Base-by-base conservation (phyloP, 2,329 filamentous ascomycete genomes). In the Cordyceps militaris region DNA sequence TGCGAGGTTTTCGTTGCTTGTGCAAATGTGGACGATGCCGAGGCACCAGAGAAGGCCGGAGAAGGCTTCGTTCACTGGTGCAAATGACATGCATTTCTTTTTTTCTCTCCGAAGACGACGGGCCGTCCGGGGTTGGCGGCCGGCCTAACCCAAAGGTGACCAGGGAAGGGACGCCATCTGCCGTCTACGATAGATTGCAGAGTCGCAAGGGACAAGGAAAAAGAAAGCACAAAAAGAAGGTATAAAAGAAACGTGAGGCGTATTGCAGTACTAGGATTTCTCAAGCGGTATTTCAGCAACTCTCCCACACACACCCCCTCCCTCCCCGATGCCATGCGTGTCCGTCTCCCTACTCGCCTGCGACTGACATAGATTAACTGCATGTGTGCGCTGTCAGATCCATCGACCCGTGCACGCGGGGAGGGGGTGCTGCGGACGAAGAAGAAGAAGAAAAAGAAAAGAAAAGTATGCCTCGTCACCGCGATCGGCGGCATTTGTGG, bases 341-440 rank as follows among this genome's bases (percentile, higher is more conserved):
- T 13, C 13, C 32, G 32, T 9, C 3, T 13, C 10, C n/a, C 34
- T 26, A 19, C 19, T 44, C 30, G n/a, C 38, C 11, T 40, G 21
- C 43, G 28, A 34, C 30, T 13, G 30, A n/a, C n/a, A 30, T 23
- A 16, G n/a, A 49, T 34, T 34, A 49, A 21, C 32, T 38, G 32
- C 32, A 51, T 38, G 23, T 38, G 34, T 51, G 48, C 48, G 48
- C 48, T 40, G 48, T 51, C 48, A 51, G 48, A 51, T 49, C 28
- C 46, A 48, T 48, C 44, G 44, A 24, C 28, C 6, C 16, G 5
- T 24, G 23, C 43, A 14, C 43, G 19, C 24, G 19, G 26, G 26
- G 21, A 8, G 16, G 32, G 6, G 30, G 3, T 32, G 7, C n/a
- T n/a, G n/a, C n/a, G n/a, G n/a, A n/a, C n/a, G n/a, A n/a, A n/a